Evolutionary conservation across 2,329 filamentous ascomycete genomes (phyloP), one percentile per base, ranked within the genome.

Genomic region (Ascochyta lentis): DNA sequence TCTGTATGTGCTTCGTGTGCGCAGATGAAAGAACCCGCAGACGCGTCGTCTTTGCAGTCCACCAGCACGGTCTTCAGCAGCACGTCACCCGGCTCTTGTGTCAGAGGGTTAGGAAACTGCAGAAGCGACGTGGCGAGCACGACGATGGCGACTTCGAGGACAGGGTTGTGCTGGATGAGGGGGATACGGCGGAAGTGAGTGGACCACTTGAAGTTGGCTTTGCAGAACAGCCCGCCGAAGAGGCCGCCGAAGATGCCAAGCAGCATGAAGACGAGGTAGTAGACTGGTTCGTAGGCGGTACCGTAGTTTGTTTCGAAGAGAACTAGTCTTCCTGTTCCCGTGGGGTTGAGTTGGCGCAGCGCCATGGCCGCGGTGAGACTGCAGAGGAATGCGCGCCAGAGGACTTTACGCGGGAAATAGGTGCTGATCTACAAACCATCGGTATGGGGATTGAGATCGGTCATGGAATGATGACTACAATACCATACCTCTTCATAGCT

Each of bases 261-360:
- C 2, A 86, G 52, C 4, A 84, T 71, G 66, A 87, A 87, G 31
- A 85, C 77, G 2, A 84, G 63, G 63, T 86, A 86, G 60, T 87
- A 83, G 9, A 80, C 66, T 1, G 81, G 70, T n/a, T 78, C 68
- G 62, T 86, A 86, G n/a, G 80, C 78, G 3, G 80, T 80, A 4
- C 81, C 83, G 58, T 86, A 86, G 46, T 83, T 81, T 4, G 84
- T 86, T 62, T 87, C 83, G 64, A 86, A 87, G 5, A 86, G 77
- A 0, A 85, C 83, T 4, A 87, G 74, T 62, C 85, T 86, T 3
- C 84, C 84, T 0, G 84, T 86, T 0, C 83, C 83, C 1, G 77
- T 85, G 0, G 84, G 84, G 63, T 87, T 85, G n/a, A 87, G 75
- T 3, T 79, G 79, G 63, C 82, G 84, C 22, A 86, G 74, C 4